Evolutionary conservation across 768 basidiomycete species (phyloP), one percentile per base, ranked within the genome.

Genomic region (Mycena epipterygia): DNA sequence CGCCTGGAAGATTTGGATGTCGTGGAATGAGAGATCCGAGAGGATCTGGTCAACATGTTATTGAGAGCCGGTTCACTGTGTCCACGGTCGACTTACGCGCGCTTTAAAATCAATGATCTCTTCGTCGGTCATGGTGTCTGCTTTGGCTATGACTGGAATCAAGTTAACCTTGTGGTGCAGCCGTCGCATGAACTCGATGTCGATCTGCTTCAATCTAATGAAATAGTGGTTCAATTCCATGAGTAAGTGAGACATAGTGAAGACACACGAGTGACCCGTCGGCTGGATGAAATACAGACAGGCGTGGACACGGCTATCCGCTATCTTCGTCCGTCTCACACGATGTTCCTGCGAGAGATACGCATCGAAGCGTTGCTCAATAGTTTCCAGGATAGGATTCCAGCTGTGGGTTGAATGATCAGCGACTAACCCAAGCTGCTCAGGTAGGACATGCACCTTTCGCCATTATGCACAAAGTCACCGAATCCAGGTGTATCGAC

Each of bases 401-500:
- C 98, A 99, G 81, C 97, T 97, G 74, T 27, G 57, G 56, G 67
- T 29, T 64, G 41, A 72, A 71, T 48, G 75, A 72, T 66, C 73
- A 69, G 59, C 58, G 56, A 49, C 37, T 21, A 29, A 30, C 23
- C 27, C 29, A 21, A 46, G 56, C 74, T 33, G n/a, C 51, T 49
- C 76, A 64, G 73, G 64, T 52, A 67, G 58, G 51, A 71, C 73
- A 73, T 84, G 75, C 73, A 95, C 96, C 96, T 96, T 78, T 97
- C 95, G 75, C 96, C 94, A 80, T 99, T 99, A 87, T 99, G 97
- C 78, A 99, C 96, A 81, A 97, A 99, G 82, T 99, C 98, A 69
- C 98, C 98, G 78, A 98, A 99, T 32, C 98, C 98, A 66, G 98
- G 98, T n/a, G 97, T 99, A 80, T 99, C 98, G 72, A 99, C 98